Evolutionary conservation across 257 asterid species (phyloP).

Genomic region (Solanum pennellii): DNA sequence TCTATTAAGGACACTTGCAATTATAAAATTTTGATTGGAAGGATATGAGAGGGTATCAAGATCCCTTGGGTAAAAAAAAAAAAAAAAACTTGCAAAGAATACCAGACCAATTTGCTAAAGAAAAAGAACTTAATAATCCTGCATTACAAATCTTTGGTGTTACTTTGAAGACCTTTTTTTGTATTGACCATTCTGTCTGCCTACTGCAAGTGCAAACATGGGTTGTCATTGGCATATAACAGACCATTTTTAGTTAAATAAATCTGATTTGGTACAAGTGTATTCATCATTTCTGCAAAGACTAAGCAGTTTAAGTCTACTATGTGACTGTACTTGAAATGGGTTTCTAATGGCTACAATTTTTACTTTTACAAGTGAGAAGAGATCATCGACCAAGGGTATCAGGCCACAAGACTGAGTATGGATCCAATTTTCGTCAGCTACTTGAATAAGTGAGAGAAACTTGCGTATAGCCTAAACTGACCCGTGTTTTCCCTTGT

Average conservation of each 20-base stretch:
- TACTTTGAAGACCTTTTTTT: background rate
- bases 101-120: background rate
- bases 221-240: background rate
- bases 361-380: background rate
- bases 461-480: background rate
- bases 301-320: background rate
- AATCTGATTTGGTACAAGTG: background rate
- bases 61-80: background rate
- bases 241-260: background rate
- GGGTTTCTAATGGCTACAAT: background rate
- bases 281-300: background rate
- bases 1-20: background rate
- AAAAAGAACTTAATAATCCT: background rate
- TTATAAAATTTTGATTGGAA: background rate
- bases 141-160: background rate
- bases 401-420: background rate
- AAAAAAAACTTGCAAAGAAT: too few species aligned
- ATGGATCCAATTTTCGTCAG: background rate
- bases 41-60: background rate
- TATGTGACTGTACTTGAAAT: background rate
- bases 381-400: background rate
- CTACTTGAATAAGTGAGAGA: background rate
- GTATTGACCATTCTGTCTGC: background rate
- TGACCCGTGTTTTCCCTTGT: background rate
- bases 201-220: background rate